Evolutionary conservation across 768 basidiomycete species (phyloP).

Genomic region (Boletus sensibilis): DNA sequence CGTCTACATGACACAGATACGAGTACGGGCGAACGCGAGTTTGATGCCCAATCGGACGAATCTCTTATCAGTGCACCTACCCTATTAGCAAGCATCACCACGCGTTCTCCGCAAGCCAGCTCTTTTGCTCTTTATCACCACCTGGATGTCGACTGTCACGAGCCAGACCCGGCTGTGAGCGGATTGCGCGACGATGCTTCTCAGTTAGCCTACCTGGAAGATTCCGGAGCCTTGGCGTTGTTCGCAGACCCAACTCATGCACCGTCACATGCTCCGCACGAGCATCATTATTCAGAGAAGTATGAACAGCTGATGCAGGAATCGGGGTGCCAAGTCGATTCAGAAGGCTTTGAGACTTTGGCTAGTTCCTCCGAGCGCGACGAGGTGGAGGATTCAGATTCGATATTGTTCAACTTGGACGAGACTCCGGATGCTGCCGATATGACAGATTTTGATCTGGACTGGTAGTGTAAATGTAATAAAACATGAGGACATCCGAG

Average conservation of each 20-base stretch:
- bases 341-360: slow-evolving; percentile 14
- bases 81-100: slow-evolving; percentile 20
- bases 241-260: slow-evolving; percentile 1
- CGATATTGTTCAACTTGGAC: slow-evolving; percentile 17
- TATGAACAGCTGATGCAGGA: slow-evolving; percentile 17
- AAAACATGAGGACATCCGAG: slow-evolving; percentile 25
- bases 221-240: slow-evolving; percentile 11
- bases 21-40: slow-evolving; percentile 1
- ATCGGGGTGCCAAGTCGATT: neutral
- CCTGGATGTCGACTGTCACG: slow-evolving; percentile 5
- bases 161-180: slow-evolving; percentile 10
- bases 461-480: slow-evolving; percentile 5
- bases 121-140: slow-evolving; percentile 21
- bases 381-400: slow-evolving; percentile 12
- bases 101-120: slow-evolving; percentile 10
- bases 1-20: slow-evolving; percentile 5
- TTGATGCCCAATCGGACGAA: slow-evolving; percentile 16
- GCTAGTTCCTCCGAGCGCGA: slow-evolving; percentile 5
- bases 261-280: slow-evolving; percentile 15
- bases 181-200: slow-evolving; percentile 12
- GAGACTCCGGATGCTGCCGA: slow-evolving; percentile 7
- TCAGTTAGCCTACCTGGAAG: slow-evolving; percentile 18
- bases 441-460: neutral
- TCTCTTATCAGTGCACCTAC: slow-evolving; percentile 26
- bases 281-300: slow-evolving; percentile 5